phyloP scores from a whole-genome alignment of 805 yeast genomes.

The Cyberlindnera misumaiensis region DNA sequence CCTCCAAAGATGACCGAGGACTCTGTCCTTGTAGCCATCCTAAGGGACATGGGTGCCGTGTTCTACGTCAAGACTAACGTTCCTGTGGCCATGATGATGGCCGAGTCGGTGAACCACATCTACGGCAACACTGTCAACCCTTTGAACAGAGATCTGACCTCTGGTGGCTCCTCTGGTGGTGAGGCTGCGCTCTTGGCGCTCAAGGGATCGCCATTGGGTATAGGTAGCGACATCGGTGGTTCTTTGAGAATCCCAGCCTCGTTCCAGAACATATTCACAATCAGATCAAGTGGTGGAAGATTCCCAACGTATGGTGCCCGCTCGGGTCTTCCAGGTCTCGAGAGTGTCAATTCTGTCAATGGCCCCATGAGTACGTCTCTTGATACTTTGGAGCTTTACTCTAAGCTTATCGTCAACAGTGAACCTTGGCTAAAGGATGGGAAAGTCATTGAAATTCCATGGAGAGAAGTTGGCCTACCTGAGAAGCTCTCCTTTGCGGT shows the following conservation, averaged over 20 bases:
- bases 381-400: slow-evolving; percentile 31
- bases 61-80: slow-evolving; percentile 48
- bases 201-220: slow-evolving; percentile 42
- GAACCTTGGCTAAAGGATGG: slow-evolving; percentile 41
- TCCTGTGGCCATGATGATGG: slow-evolving; percentile 45
- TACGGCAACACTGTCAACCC: slow-evolving; percentile 44
- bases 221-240: slow-evolving; percentile 54
- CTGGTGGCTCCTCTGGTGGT: slow-evolving; percentile 52
- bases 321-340: slow-evolving; percentile 20
- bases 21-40: slow-evolving; percentile 32
- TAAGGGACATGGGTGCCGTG: slow-evolving; percentile 44
- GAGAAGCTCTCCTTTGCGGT: slow-evolving; percentile 36
- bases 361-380: slow-evolving; percentile 41
- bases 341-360: slow-evolving; percentile 34
- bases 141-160: slow-evolving; percentile 32
- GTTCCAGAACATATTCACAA: slow-evolving; percentile 33
- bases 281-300: slow-evolving; percentile 41
- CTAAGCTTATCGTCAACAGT: slow-evolving; percentile 24
- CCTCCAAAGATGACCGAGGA: slow-evolving; percentile 29
- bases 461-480: slow-evolving; percentile 31
- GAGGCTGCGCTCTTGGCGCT: slow-evolving; percentile 42
- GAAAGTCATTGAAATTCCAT: slow-evolving; percentile 33
- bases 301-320: slow-evolving; percentile 27
- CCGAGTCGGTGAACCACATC: slow-evolving; percentile 38
- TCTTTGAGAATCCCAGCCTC: slow-evolving; percentile 42